phyloP scores from a whole-genome alignment of 2,329 filamentous ascomycete species.

The Drechslera avenae region DNA sequence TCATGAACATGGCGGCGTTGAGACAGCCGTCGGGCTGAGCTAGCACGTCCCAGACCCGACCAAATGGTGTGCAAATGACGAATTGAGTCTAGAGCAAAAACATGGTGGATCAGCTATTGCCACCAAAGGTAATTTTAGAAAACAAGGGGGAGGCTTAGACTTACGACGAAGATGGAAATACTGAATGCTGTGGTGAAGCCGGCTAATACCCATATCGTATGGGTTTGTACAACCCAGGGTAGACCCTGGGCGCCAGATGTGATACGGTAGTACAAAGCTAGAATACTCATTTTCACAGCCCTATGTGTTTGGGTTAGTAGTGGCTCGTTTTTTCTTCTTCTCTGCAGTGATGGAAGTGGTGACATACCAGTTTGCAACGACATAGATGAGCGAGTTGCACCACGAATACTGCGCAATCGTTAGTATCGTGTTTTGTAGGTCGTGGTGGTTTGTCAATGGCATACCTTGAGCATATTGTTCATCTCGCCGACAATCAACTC shows the following conservation, averaged over 20 bases:
- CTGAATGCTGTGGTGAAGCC: conserved; percentile 28
- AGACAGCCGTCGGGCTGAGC: conserved; percentile 24
- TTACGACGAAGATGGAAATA: conserved; percentile 29
- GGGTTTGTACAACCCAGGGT: conserved; percentile 29
- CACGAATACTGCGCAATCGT: conserved; percentile 29
- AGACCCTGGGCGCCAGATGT: conserved; percentile 30
- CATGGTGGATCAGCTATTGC: background rate
- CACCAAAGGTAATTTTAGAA: no score
- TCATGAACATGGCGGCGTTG: conserved; percentile 26
- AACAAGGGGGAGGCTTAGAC: background rate
- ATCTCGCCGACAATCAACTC: conserved; percentile 24
- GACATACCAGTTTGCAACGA: conserved; percentile 33
- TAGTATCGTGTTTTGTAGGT: background rate
- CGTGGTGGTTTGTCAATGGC: background rate
- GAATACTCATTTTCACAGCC: conserved; percentile 40
- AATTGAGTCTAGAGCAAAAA: conserved; percentile 21
- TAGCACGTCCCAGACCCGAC: conserved; percentile 26
- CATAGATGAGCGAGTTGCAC: conserved; percentile 36
- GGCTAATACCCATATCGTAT: conserved; percentile 28
- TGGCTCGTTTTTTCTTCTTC: background rate
- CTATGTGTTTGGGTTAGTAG: conserved; percentile 13
- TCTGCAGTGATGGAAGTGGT: background rate
- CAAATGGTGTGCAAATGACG: conserved; percentile 29
- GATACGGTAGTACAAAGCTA: conserved; percentile 37
- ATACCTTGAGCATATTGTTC: conserved; percentile 32